Conservation (phyloP, 495 filamentous ascomycete genomes). For the Podospora appendiculata region DNA sequence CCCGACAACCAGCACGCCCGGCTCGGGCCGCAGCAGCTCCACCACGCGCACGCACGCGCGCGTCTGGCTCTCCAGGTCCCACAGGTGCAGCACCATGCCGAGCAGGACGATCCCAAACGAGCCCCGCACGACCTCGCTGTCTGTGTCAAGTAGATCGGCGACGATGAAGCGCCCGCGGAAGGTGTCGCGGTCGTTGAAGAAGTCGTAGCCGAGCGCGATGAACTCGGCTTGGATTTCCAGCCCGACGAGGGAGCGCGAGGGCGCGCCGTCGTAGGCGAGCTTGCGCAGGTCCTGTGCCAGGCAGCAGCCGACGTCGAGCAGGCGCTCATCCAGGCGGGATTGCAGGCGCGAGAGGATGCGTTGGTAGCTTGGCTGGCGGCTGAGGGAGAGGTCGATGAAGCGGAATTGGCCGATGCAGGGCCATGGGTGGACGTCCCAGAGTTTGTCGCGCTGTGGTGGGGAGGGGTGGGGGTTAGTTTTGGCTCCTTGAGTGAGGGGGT, state of each 20-base stretch:
- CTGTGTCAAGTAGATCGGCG: conserved; percentile 23
- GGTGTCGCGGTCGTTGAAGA: conserved; percentile 26
- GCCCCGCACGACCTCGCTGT: conserved; percentile 9
- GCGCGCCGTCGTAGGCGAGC: conserved; percentile 38
- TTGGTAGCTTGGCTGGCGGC: background rate
- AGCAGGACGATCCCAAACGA: conserved; percentile 34
- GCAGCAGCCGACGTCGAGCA: conserved; percentile 46
- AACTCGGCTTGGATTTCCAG: conserved; percentile 42
- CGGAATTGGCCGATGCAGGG: conserved; percentile 48
- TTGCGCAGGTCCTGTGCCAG: conserved; percentile 45
- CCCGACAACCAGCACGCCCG: conserved; percentile 33
- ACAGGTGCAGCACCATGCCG: conserved; percentile 39
- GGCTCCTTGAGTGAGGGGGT: too few species aligned
- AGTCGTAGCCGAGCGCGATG: conserved; percentile 41
- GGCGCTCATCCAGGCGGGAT: conserved; percentile 1
- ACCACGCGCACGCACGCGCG: conserved; percentile 26
- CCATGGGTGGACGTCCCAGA: conserved; percentile 42
- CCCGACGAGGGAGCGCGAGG: conserved; percentile 32
- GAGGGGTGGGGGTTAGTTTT: too few species aligned
- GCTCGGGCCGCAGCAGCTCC: conserved; percentile 21
- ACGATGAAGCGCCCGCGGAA: conserved; percentile 12
- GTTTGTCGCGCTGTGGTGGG: background rate
- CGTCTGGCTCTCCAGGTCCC: conserved; percentile 33
- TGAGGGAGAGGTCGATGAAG: conserved; percentile 39
- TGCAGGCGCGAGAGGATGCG: conserved; percentile 3